phyloP scores from a whole-genome alignment of 495 filamentous ascomycete genomes.

The Penicillium longicatenatum region DNA sequence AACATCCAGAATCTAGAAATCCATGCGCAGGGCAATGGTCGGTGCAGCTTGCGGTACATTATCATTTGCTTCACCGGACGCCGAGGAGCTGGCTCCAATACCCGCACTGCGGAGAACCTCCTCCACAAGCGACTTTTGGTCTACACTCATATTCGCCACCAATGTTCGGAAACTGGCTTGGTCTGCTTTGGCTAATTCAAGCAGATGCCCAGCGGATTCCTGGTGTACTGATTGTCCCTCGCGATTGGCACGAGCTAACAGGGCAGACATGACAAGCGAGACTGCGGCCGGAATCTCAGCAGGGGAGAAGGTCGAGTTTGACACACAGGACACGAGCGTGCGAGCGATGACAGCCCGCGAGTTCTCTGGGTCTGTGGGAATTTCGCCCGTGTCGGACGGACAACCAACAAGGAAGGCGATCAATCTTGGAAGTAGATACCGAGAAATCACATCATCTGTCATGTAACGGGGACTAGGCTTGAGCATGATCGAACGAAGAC shows the following conservation, averaged over 20 bases:
- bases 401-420: constrained; percentile 71
- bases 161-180: constrained; percentile 72
- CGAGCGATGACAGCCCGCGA: constrained; percentile 69
- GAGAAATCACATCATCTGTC: constrained; percentile 71
- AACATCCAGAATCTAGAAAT: constrained; percentile 58
- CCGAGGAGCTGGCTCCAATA: constrained; percentile 32
- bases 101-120: constrained; percentile 70
- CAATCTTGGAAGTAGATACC: constrained; percentile 74
- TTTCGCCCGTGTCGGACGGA: constrained; percentile 51
- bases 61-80: constrained; percentile 29
- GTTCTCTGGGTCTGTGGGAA: constrained; percentile 71
- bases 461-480: constrained; percentile 61
- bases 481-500: constrained; percentile 80
- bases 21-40: constrained; percentile 91
- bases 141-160: constrained; percentile 69
- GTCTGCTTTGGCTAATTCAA: constrained; percentile 79
- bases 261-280: constrained; percentile 72
- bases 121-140: constrained; percentile 77
- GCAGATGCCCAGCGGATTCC: constrained; percentile 73
- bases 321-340: constrained; percentile 69
- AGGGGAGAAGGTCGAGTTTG: constrained; percentile 46
- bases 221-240: constrained; percentile 52
- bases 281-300: constrained; percentile 61
- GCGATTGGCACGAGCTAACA: constrained; percentile 69
- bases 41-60: constrained; percentile 61